Percentiles rank a stretch among this genome's conserved stretches.
phyloP scores from a whole-genome alignment of 2,329 filamentous ascomycete species.

The Amylocarpus encephaloides region DNA sequence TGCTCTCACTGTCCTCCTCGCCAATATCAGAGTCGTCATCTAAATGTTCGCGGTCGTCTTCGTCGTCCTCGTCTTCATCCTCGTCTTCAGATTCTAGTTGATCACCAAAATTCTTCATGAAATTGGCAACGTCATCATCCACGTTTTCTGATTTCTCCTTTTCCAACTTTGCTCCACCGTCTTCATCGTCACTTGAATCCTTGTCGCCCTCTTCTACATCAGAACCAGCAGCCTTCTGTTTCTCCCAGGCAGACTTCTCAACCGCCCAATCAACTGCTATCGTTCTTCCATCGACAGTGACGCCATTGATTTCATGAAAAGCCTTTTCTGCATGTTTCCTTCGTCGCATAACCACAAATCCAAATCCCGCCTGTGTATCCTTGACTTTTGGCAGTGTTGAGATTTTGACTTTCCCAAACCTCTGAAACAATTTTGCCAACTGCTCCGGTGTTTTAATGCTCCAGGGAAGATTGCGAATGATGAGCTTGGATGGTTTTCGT shows the following conservation, averaged over 20 bases:
- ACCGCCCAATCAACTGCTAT: conserved; percentile 97
- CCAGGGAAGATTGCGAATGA: conserved; percentile 94
- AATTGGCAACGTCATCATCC: conserved; percentile 34
- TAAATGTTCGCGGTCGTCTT: conserved; percentile 33
- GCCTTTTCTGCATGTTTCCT: conserved; percentile 89
- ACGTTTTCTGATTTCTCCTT: conserved; percentile 28
- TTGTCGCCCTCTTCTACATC: conserved; percentile 35
- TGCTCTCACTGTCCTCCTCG: conserved; percentile 37
- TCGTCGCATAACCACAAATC: conserved; percentile 83
- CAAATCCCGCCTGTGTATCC: conserved; percentile 71
- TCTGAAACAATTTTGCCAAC: conserved; percentile 70
- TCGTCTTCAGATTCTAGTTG: conserved; percentile 35
- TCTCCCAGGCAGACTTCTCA: conserved; percentile 80
- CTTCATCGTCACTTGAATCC: conserved; percentile 20
- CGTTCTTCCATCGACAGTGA: conserved; percentile 77
- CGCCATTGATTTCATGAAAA: conserved; percentile 79
- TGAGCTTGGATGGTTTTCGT: conserved; percentile 64
- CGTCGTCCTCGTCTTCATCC: conserved; percentile 11
- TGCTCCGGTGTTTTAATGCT: conserved; percentile 84
- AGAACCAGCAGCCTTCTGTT: conserved; percentile 40
- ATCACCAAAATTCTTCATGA: conserved; percentile 31
- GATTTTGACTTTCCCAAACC: conserved; percentile 87
- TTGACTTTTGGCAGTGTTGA: conserved; percentile 75
- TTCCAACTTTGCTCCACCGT: conserved; percentile 30
- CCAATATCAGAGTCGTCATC: conserved; percentile 29